phyloP scores from a whole-genome alignment of 805 yeast species.

The Candida xyloterini region DNA sequence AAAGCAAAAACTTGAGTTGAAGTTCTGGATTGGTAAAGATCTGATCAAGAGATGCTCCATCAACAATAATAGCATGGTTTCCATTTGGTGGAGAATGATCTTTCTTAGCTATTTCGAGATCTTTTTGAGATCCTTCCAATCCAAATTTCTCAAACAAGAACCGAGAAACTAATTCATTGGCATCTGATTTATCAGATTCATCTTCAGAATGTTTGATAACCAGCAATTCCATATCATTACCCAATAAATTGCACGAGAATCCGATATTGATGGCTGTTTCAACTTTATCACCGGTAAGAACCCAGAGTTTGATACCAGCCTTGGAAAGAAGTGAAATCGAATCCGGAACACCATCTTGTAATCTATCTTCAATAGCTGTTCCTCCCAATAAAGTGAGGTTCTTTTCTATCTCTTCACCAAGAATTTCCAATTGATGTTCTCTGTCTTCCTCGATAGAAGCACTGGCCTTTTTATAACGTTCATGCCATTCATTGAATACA shows the following conservation, averaged over 20 bases:
- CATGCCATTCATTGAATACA: conserved; percentile 53
- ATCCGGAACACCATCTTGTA: conserved; percentile 77
- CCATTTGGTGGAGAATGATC: conserved; percentile 67
- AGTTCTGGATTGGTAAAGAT: conserved; percentile 40
- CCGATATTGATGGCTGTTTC: conserved; percentile 86
- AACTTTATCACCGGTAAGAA: conserved; percentile 76
- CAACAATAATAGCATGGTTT: conserved; percentile 60
- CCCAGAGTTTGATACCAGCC: conserved; percentile 83
- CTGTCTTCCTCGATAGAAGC: conserved; percentile 53
- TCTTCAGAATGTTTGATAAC: conserved; percentile 46
- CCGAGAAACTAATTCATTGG: conserved; percentile 37
- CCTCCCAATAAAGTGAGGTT: conserved; percentile 64
- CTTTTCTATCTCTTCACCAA: conserved; percentile 59
- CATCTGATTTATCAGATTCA: conserved; percentile 21
- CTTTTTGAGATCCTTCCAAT: conserved; percentile 40
- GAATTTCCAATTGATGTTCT: conserved; percentile 51
- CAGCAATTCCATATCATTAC: conserved; percentile 64
- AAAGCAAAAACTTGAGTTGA: conserved; percentile 55
- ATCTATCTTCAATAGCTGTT: conserved; percentile 77
- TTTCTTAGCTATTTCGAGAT: conserved; percentile 46
- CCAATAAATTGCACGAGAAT: conserved; percentile 69
- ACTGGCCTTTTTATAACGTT: conserved; percentile 55
- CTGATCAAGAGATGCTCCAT: conserved; percentile 59
- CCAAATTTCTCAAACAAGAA: conserved; percentile 49
- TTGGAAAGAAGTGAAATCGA: conserved; percentile 61